Base-by-base conservation (phyloP, 2,329 filamentous ascomycete genomes). In the Knufia fluminis region DNA sequence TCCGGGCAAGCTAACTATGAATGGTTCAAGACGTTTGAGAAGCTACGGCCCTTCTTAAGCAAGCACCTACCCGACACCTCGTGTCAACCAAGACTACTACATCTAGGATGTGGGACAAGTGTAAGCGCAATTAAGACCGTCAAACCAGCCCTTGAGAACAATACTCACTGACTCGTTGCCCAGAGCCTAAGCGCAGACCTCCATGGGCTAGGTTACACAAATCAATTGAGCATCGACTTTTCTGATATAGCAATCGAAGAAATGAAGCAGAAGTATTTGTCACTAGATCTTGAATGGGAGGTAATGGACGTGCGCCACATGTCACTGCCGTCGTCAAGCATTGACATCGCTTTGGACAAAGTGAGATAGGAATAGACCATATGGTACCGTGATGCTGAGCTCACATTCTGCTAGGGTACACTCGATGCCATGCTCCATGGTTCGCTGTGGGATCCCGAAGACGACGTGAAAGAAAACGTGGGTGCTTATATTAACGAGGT, bases 261-360 rank as follows among this genome's bases (percentile, higher is more conserved):
- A 12, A 81, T 81, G 77, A 62, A 61, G 2, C 57, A 62, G 1
- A 54, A 59, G 22, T 61, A 66, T 33, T 68, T 68, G 52, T 14
- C 33, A 14, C 33, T 36, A 16, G 7, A 17, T 36, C 33, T 36
- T 14, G 33, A 36, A 17, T 36, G 33, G 33, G 33, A 14, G 6
- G 33, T 36, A 6, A 36, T 36, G 33, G 77, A 81, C 56, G 70
- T 80, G 2, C 71, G 77, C 4, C 55, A 73, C 28, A 72, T 81
- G 68, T 58, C 60, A 1, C 55, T 78, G 0, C 57, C 62, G 0
- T 61, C 67, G 26, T 57, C 51, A 1, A 71, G 68, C 1, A 59
- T 81, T 35, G 73, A 78, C 55, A 67, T 80, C 4, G 76, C 76
- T 10, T 78, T 82, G 54, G 75, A 79, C 55, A 79, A 79, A 14